These are phyloP conservation scores for Sextonia rubra DNA, from an alignment of 164 flowering plant genomes.

Conservation along the genomic window DNA sequence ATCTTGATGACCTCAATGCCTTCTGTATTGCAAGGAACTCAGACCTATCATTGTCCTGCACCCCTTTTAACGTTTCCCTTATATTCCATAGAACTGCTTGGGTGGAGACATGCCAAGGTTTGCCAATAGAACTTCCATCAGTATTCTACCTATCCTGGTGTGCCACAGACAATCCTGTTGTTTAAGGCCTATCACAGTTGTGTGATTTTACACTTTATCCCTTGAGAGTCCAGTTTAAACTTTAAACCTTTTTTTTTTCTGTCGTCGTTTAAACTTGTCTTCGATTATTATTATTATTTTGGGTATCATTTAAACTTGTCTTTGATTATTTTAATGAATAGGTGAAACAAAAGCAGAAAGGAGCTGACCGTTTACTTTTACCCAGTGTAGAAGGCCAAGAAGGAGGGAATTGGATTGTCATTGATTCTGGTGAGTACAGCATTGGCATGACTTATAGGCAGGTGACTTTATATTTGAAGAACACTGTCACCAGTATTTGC, in stretches of 20 bases:
- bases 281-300: too few relatives aligned
- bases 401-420: constrained; percentile 82
- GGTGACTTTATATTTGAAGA: neutral
- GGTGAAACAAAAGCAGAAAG: constrained; percentile 55
- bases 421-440: constrained; percentile 69
- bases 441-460: constrained; percentile 6
- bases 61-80: too few relatives aligned
- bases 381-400: constrained; percentile 81
- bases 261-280: neutral
- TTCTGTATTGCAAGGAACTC: too few relatives aligned
- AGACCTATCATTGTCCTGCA: too few relatives aligned
- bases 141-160: too few relatives aligned
- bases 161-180: neutral
- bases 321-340: constrained; percentile 17
- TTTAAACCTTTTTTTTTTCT: too few relatives aligned
- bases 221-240: neutral
- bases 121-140: too few relatives aligned
- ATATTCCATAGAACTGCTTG: too few relatives aligned
- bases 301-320: neutral
- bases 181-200: neutral
- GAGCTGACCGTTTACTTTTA: constrained; percentile 44
- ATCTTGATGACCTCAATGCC: too few relatives aligned
- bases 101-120: too few relatives aligned
- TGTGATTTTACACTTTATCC: neutral
- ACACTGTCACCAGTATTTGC: neutral